These are phyloP conservation scores for Tolypocladium sp. DNA, from an alignment of 2,329 filamentous ascomycete species.

Conservation along the genomic window DNA sequence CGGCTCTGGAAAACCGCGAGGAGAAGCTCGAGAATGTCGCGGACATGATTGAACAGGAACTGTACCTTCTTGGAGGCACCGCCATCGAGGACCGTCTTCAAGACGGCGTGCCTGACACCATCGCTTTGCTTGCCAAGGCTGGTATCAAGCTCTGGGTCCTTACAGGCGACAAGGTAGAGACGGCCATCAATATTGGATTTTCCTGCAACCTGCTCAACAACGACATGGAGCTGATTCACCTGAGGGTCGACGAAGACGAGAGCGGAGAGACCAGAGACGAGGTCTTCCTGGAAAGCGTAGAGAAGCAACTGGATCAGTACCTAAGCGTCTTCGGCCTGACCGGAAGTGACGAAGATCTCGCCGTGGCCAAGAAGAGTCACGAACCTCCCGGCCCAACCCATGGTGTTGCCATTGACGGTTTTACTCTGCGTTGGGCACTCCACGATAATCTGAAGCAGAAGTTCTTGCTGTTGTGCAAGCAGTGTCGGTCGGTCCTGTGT, in stretches of 20 bases:
- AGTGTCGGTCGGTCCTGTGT: slow-evolving; percentile 92
- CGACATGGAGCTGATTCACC: slow-evolving; percentile 90
- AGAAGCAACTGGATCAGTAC: slow-evolving; percentile 65
- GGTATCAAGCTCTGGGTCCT: slow-evolving; percentile 98
- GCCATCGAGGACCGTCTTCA: slow-evolving; percentile 96
- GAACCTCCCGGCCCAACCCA: slow-evolving; percentile 81
- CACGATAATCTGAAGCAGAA: slow-evolving; percentile 78
- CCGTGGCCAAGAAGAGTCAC: slow-evolving; percentile 70
- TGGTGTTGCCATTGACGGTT: slow-evolving; percentile 89
- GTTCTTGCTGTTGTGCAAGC: slow-evolving; percentile 90
- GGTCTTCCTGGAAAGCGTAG: slow-evolving; percentile 46
- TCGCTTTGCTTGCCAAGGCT: slow-evolving; percentile 79
- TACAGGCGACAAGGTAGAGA: slow-evolving; percentile 99
- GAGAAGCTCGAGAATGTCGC: slow-evolving; percentile 87
- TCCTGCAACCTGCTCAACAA: slow-evolving; percentile 97
- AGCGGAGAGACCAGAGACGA: slow-evolving; percentile 36
- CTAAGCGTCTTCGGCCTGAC: slow-evolving; percentile 67
- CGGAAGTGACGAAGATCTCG: slow-evolving; percentile 78
- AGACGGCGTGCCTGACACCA: slow-evolving; percentile 93
- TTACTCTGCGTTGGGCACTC: slow-evolving; percentile 81
- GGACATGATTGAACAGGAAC: slow-evolving; percentile 81
- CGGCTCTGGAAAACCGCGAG: slow-evolving; percentile 76
- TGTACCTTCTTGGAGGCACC: slow-evolving; percentile 83
- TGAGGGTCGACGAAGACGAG: slow-evolving; percentile 75
- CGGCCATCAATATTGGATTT: slow-evolving; percentile 98